Base-by-base conservation (phyloP, 192 early-diverging fungal species). In the Allomyces macrogynus region DNA sequence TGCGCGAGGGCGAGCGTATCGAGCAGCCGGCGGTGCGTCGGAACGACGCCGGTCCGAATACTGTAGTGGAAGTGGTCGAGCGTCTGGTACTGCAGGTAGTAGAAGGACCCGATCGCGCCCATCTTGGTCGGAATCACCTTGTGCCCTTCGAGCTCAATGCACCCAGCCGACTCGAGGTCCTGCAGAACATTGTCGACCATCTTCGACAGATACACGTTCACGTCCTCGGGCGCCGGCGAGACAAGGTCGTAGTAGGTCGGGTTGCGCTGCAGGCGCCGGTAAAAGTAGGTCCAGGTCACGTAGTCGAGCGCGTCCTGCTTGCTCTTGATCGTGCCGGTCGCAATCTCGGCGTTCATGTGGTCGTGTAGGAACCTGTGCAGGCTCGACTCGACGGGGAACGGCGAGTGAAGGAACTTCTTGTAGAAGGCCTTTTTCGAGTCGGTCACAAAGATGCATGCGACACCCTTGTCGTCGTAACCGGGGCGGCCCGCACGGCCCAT, bases 391-490 rank as follows among this genome's bases (percentile, higher is more conserved):
- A 91, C 89, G n/a, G 89, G 89, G 75, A 89, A 91, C 18, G 40
- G 40, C 69, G 93, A 90, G 69, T 94, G 90, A 62, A 99, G 78
- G 72, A 99, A 99, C 76, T 88, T 89, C 65, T 94, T 94, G 80
- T 95, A 99, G 77, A 97, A 99, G 69, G 95, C 89, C 80, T 95
- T 95, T 69, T 99, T 99, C 24, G 79, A 73, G 67, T 96, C 97
- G 24, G 92, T 89, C 0, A 97, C 93, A 71, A 99, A 85, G 62
- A 99, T 89, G 11, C 86, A 78, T 1, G 93, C 92, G 44, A 96
- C 81, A 24, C 92, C 96, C 32, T 84, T 85, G 69, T 89, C 84
- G 73, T 97, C 96, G 66, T 92, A 97, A 76, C 96, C 93, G 10
- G 92, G 93, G 60, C 97, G 84, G 23, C 84, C 93, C 8, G 97